These are phyloP conservation scores for Penicillium pancosmium DNA, from an alignment of 495 filamentous ascomycete species.

Conservation along the genomic window DNA sequence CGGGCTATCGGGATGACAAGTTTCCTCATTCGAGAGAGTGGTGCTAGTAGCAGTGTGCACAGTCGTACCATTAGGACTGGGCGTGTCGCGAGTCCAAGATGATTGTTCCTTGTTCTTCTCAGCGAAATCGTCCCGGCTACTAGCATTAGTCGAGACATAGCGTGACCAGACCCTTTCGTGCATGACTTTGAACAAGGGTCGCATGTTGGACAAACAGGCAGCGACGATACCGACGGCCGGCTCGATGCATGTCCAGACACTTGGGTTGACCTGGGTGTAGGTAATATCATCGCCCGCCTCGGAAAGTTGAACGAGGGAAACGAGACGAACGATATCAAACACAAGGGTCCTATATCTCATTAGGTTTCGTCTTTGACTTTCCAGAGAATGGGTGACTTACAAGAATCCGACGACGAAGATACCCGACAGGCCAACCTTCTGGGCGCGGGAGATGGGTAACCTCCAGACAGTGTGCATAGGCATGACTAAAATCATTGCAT, in stretches of 20 bases:
- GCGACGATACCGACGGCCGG: slow-evolving; percentile 39
- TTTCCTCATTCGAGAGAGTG: background rate
- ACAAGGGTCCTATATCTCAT: slow-evolving; percentile 24
- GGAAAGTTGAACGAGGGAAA: slow-evolving; percentile 27
- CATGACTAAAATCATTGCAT: slow-evolving; percentile 48
- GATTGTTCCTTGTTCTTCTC: slow-evolving; percentile 24
- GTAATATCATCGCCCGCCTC: slow-evolving; percentile 30
- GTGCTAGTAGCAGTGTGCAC: background rate
- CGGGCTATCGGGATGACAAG: slow-evolving; percentile 1
- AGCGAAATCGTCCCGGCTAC: slow-evolving; percentile 9
- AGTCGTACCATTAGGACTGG: slow-evolving; percentile 12
- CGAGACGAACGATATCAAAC: slow-evolving; percentile 35
- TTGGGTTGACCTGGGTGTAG: slow-evolving; percentile 36
- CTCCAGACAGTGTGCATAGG: slow-evolving; percentile 53
- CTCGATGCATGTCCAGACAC: slow-evolving; percentile 44
- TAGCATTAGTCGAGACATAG: slow-evolving; percentile 1
- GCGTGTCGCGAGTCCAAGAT: slow-evolving; percentile 13
- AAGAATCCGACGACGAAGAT: slow-evolving; percentile 47
- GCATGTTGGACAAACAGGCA: slow-evolving; percentile 38
- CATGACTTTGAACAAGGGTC: slow-evolving; percentile 32
- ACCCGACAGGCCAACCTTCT: slow-evolving; percentile 40
- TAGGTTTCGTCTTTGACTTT: background rate
- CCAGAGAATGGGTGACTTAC: slow-evolving; percentile 21
- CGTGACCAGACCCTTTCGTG: slow-evolving; percentile 26
- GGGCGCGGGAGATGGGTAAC: slow-evolving; percentile 40